Evolutionary conservation across 2,329 filamentous ascomycete genomes (phyloP), one percentile per base, ranked within the genome.

Genomic region (Sporothrix brasiliensis): DNA sequence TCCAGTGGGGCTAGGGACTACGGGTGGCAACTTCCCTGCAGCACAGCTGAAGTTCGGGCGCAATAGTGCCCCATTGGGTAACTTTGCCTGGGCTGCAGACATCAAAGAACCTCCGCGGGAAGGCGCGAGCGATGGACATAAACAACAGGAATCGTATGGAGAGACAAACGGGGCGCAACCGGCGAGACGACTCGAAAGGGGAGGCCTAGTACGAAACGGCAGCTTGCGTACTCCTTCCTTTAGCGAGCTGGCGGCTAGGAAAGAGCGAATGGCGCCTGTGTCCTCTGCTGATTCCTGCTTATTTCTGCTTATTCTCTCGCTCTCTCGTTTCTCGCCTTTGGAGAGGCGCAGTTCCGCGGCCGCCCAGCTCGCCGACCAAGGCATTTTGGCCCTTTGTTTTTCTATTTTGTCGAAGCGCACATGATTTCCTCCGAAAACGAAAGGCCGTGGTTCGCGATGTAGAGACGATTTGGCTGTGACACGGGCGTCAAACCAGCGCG

Each of bases 321-420:
- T 53, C 6, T 10, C 34, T 30, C 19, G 0, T 9, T 41, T 41
- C 16, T 34, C 24, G 6, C 9, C 3, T 19, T 19, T 16, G 3
- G 30, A 34, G 58, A 61, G 58, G 58, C 58, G 58, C 58, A 61
- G 14, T 61, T 16, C 24, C 56, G 54, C 39, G 39, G 21, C 30
- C 27, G 30, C 54, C 54, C 19, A 41, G 34, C 19, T 41, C 34
- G 56, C 34, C 34, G 6, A n/a, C 34, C 56, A 60, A 39, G 56
- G 34, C 41, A 19, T 39, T 44, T 61, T 21, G 34, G 9, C 44
- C 9, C 0, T 13, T 50, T 30, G n/a, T n/a, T 24, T 54, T 54
- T 30, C 27, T n/a, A 21, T 54, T 7, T 54, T 30, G 21, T 13
- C 14, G 27, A 30, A 30, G 27, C 27, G 27, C 27, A 30, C 27